phyloP scores from a whole-genome alignment of 2,329 filamentous ascomycete species.

The Talaromyces marneffei region DNA sequence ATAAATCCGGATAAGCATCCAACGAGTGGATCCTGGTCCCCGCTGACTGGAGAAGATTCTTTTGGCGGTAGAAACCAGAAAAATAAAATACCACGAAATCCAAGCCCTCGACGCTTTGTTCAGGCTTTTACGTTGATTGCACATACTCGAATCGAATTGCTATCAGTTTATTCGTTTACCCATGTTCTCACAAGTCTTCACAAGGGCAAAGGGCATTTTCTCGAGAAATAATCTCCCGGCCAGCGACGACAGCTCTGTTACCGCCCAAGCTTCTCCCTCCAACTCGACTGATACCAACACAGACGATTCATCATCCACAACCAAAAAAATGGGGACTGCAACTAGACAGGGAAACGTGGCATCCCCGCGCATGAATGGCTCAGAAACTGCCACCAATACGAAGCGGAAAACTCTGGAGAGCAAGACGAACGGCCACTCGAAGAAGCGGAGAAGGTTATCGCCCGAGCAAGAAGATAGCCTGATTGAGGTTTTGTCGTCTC shows the following conservation, averaged over 20 bases:
- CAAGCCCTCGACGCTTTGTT: background rate
- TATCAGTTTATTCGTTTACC: slow-evolving; percentile 17
- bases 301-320: slow-evolving; percentile 4
- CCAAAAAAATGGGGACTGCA: slow-evolving; percentile 30
- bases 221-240: slow-evolving; percentile 26
- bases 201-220: slow-evolving; percentile 39
- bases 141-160: background rate
- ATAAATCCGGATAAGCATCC: slow-evolving; percentile 15
- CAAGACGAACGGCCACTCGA: slow-evolving; percentile 22
- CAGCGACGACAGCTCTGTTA: slow-evolving; percentile 13
- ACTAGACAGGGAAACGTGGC: slow-evolving; percentile 26
- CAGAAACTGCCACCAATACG: slow-evolving; percentile 19
- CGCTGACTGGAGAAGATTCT: slow-evolving; percentile 8
- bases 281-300: slow-evolving; percentile 11
- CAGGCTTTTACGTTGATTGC: background rate
- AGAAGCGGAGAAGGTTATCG: slow-evolving; percentile 30
- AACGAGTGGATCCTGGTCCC: slow-evolving; percentile 5
- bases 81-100: background rate
- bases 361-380: slow-evolving; percentile 17
- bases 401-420: slow-evolving; percentile 30
- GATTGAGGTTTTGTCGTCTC: slow-evolving; percentile 17
- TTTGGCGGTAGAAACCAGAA: background rate
- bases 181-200: slow-evolving; percentile 41
- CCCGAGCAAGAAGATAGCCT: slow-evolving; percentile 16
- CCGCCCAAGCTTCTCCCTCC: slow-evolving; percentile 12